These are phyloP conservation scores for Tremella yokohamensis DNA, from an alignment of 768 basidiomycete genomes.

Conservation along the genomic window DNA sequence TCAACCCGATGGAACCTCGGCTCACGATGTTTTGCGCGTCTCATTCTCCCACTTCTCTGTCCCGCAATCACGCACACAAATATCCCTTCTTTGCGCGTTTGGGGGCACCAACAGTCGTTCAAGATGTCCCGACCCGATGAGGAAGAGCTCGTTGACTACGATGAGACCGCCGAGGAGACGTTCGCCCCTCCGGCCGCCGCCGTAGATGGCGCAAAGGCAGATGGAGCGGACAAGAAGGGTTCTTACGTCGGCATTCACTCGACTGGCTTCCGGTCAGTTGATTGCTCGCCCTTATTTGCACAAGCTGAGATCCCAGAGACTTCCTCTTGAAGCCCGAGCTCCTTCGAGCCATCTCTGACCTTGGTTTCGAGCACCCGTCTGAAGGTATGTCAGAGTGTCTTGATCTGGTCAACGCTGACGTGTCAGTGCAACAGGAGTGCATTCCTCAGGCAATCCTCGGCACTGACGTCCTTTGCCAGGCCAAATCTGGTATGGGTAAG, in stretches of 20 bases:
- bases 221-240: conserved; percentile 70
- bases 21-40: conserved; percentile 21
- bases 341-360: conserved; percentile 92
- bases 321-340: conserved; percentile 97
- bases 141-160: conserved; percentile 53
- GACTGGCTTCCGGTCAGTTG: conserved; percentile 89
- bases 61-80: neutral
- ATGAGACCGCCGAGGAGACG: conserved; percentile 50
- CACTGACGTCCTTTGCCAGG: conserved; percentile 99
- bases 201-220: conserved; percentile 55
- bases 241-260: conserved; percentile 96
- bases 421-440: conserved; percentile 95
- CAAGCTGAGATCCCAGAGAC: conserved; percentile 59
- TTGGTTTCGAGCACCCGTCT: conserved; percentile 99
- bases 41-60: conserved; percentile 1
- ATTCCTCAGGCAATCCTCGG: conserved; percentile 99
- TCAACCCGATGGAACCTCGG: conserved; percentile 19
- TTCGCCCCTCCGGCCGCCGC: conserved; percentile 52
- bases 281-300: no score
- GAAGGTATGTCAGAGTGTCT: conserved; percentile 64
- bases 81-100: conserved; percentile 6
- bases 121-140: conserved; percentile 50
- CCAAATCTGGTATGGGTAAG: conserved; percentile 90
- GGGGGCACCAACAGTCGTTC: neutral
- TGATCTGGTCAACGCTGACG: conserved; percentile 6